Evolutionary conservation across 768 basidiomycete genomes (phyloP), one percentile per base, ranked within the genome.

Genomic region (Xerocomus spinulosus): DNA sequence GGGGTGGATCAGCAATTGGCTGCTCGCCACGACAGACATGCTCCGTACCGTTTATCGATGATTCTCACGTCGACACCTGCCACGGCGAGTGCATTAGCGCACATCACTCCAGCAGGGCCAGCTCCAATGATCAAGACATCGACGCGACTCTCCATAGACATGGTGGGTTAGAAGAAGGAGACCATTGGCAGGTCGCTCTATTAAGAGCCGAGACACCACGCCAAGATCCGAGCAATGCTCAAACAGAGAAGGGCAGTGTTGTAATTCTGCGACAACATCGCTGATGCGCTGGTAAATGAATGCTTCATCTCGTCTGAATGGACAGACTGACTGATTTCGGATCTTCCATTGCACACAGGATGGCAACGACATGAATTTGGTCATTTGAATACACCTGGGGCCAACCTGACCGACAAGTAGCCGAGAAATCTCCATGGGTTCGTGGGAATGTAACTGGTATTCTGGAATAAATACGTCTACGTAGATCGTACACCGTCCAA

Each of bases 71-170:
- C 65, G 14, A 68, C 28, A 7, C 78, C 76, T 4, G 72, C 75
- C 20, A 57, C 59, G 9, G 69, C 70, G 15, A 80, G 68, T 24
- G 70, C 77, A 42, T 83, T 81, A 21, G 78, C 79, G 49, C 81
- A 83, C 83, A 89, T 86, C 3, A 87, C 62, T 3, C 87, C 80
- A 6, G 74, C 70, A 3, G 76, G 77, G 46, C 75, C 77, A 55
- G 77, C 76, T 13, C 76, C 76, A 23, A 78, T 61, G 45, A 78
- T 54, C 49, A 78, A 62, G 25, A 79, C 77, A 50, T 79, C 77
- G 15, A 73, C 71, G 2, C 67, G 56, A 34, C 36, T 66, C 51
- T 68, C 55, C 10, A 38, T 36, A 43, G 56, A 35, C 63, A 66
- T 66, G 28, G 20, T 24, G 17, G 35, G 28, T 35, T 18, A n/a